Percentiles rank a stretch among this genome's conserved stretches.
Conservation (phyloP, 2,329 filamentous ascomycete genomes). For the Colletotrichum cereale region DNA sequence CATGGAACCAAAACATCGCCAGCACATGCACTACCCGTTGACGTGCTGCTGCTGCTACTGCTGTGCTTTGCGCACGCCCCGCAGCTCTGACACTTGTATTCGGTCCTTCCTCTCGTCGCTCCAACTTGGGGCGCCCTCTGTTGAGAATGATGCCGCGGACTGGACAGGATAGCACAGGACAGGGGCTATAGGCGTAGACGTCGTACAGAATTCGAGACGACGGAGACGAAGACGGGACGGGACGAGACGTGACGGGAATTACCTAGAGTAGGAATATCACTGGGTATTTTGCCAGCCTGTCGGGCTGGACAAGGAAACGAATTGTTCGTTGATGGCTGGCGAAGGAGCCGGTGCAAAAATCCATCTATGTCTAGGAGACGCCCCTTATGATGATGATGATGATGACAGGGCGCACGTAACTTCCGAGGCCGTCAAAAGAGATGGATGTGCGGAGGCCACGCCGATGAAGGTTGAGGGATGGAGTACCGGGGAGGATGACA, state of each 20-base stretch:
- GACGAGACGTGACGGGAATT: conserved; percentile 31
- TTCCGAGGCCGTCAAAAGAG: not conserved
- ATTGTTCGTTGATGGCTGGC: not conserved
- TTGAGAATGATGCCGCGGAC: not conserved
- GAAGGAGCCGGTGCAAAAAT: no score
- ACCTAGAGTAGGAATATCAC: not conserved
- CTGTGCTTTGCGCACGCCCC: conserved; percentile 23
- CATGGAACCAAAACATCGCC: conserved; percentile 36
- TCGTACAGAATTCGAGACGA: conserved; percentile 30
- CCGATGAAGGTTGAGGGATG: not conserved
- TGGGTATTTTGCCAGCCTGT: not conserved
- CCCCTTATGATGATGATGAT: not conserved
- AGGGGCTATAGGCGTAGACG: conserved; percentile 28
- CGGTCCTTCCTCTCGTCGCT: not conserved
- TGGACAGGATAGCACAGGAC: not conserved
- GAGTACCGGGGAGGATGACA: conserved; percentile 6
- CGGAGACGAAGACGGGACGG: conserved; percentile 31
- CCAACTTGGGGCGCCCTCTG: not conserved
- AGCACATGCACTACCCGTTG: conserved; percentile 23
- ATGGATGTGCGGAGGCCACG: not conserved
- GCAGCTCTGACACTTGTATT: not conserved
- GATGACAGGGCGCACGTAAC: not conserved
- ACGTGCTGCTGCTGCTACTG: not conserved
- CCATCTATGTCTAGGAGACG: not conserved
- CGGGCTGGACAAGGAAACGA: not conserved